A percentile compares a stretch with the other conserved stretches of the same genome.
Conservation (phyloP, 768 basidiomycete species). For the Boletus bicolor region DNA sequence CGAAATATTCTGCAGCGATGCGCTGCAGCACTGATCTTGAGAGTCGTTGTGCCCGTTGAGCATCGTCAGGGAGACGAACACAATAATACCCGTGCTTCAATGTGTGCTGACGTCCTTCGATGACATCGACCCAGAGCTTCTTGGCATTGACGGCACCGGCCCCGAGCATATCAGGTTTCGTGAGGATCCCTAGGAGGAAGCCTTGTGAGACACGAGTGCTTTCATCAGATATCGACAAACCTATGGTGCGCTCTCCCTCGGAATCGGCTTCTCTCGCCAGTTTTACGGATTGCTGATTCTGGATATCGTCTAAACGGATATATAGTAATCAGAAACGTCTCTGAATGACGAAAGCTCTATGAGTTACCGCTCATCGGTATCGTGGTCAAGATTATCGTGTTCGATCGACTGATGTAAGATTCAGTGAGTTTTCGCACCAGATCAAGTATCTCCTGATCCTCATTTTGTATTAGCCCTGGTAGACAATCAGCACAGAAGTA, state of each 20-base stretch:
- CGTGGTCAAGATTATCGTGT: constrained; percentile 61
- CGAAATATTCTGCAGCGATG: constrained; percentile 45
- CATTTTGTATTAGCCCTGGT: constrained; percentile 58
- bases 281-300: constrained; percentile 57
- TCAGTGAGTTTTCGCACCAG: constrained; percentile 49
- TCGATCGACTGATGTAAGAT: constrained; percentile 43
- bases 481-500: constrained; percentile 4
- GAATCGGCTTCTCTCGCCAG: constrained; percentile 56
- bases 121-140: constrained; percentile 46
- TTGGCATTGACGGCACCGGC: constrained; percentile 41
- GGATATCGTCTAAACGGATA: constrained; percentile 54
- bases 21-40: constrained; percentile 37
- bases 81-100: constrained; percentile 63
- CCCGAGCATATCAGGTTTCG: constrained; percentile 61
- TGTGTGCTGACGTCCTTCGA: constrained; percentile 45
- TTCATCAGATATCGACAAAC: constrained; percentile 29
- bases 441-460: constrained; percentile 36
- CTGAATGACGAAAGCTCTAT: neutral
- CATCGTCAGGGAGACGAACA: constrained; percentile 62
- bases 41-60: constrained; percentile 40
- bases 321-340: neutral
- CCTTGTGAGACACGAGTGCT: neutral
- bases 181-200: constrained; percentile 52
- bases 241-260: constrained; percentile 57
- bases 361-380: constrained; percentile 60